A percentile compares a stretch with the other conserved stretches of the same genome.
Evolutionary conservation across 345 rosid genomes (phyloP).

Genomic region (Sisymbrium irio): DNA sequence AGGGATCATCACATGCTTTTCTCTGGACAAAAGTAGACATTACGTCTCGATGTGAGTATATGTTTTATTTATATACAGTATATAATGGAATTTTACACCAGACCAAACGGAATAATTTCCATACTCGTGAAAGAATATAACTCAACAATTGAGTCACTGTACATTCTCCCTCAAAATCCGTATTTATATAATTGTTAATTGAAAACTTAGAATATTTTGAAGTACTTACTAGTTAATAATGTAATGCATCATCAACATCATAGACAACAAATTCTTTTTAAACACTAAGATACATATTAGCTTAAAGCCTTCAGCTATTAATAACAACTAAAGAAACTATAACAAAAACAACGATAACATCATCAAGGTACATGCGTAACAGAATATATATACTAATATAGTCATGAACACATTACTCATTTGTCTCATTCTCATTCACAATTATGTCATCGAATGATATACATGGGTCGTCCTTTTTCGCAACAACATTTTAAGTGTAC

Average conservation of each 20-base stretch:
- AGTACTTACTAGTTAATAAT: not conserved
- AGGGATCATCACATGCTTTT: conserved; percentile 26
- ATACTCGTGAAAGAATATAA: conserved; percentile 19
- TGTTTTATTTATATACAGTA: not conserved
- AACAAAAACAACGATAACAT: too few relatives aligned
- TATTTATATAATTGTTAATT: not conserved
- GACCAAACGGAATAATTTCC: conserved; percentile 13
- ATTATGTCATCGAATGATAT: not conserved
- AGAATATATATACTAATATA: too few relatives aligned
- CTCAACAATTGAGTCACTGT: not conserved
- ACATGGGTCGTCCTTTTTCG: not conserved
- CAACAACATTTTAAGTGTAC: not conserved
- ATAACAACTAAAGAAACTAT: too few relatives aligned
- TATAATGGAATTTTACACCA: conserved; percentile 4
- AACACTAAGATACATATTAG: too few relatives aligned
- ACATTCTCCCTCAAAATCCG: conserved; percentile 13
- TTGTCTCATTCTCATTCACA: not conserved
- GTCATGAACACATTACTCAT: not conserved
- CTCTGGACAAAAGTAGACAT: conserved; percentile 20
- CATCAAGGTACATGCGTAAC: too few relatives aligned
- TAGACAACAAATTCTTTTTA: too few relatives aligned
- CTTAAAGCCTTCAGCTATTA: too few relatives aligned
- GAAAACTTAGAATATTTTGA: not conserved
- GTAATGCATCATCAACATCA: not conserved
- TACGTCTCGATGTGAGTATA: conserved; percentile 17